Conservation (phyloP, 768 basidiomycete genomes). For the Asterophora parasitica region DNA sequence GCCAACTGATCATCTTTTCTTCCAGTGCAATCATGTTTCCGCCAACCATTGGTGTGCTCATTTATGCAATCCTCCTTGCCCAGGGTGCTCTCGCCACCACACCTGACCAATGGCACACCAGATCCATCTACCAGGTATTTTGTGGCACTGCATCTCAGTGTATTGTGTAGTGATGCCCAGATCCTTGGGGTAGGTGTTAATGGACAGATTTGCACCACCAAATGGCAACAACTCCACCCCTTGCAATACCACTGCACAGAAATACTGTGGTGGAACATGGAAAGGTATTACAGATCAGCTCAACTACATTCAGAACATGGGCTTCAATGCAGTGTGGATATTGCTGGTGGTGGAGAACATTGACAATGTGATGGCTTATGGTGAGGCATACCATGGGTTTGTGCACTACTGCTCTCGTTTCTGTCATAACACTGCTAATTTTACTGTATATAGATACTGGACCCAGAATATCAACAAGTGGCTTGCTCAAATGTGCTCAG, state of each 20-base stretch:
- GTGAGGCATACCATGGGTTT: slow-evolving; percentile 72
- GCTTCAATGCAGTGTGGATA: slow-evolving; percentile 79
- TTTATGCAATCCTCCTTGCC: neutral
- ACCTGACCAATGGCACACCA: slow-evolving; percentile 8
- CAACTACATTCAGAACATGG: slow-evolving; percentile 68
- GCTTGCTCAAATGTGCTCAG: too few species aligned
- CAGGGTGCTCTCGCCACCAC: slow-evolving; percentile 3
- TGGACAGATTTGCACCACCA: slow-evolving; percentile 63
- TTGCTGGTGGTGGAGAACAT: slow-evolving; percentile 67
- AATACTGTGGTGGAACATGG: slow-evolving; percentile 74
- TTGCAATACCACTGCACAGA: slow-evolving; percentile 51
- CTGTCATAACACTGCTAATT: neutral
- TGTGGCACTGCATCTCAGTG: neutral
- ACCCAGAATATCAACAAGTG: slow-evolving; percentile 50
- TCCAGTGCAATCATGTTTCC: too few species aligned
- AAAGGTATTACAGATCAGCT: slow-evolving; percentile 55
- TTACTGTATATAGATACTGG: slow-evolving; percentile 29
- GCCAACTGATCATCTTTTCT: too few species aligned
- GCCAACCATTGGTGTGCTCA: too few species aligned
- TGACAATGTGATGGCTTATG: slow-evolving; percentile 53
- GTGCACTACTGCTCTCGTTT: slow-evolving; percentile 23
- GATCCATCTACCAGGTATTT: slow-evolving; percentile 11
- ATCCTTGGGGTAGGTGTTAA: slow-evolving; percentile 43
- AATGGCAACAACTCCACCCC: slow-evolving; percentile 36
- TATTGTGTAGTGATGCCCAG: neutral